Evolutionary conservation across 208 protist genomes (phyloP).

Genomic region (Trypanosoma caninum): DNA sequence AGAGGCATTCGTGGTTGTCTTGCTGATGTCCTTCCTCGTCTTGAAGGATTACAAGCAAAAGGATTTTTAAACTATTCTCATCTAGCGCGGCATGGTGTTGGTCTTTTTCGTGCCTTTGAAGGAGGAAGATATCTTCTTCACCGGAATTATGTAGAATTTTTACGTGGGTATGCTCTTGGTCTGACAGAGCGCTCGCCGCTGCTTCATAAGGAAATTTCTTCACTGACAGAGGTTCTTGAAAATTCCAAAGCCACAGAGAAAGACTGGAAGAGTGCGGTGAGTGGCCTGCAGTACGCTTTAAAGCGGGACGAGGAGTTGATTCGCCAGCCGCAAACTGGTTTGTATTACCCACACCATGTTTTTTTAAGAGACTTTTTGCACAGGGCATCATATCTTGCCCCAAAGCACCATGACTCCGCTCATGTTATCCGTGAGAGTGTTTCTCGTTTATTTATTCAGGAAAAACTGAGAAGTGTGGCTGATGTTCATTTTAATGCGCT

Average conservation of each 20-base stretch:
- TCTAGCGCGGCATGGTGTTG: constrained; percentile 65
- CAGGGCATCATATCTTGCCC: constrained; percentile 38
- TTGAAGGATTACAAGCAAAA: constrained; percentile 33
- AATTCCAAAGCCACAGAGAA: constrained; percentile 24
- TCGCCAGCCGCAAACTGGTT: constrained; percentile 40
- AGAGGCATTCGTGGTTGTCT: constrained; percentile 60
- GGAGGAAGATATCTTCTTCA: constrained; percentile 57
- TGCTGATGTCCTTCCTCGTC: constrained; percentile 56
- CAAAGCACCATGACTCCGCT: constrained; percentile 44
- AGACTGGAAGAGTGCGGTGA: constrained; percentile 42
- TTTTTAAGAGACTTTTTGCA: constrained; percentile 73
- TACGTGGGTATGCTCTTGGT: constrained; percentile 42
- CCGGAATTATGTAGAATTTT: constrained; percentile 57
- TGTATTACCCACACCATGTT: constrained; percentile 73
- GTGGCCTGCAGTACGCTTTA: constrained; percentile 39
- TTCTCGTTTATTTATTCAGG: constrained; percentile 48
- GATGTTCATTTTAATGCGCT: constrained; percentile 84
- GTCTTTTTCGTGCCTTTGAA: constrained; percentile 51
- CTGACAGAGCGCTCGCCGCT: constrained; percentile 63
- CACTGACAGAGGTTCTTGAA: constrained; percentile 47
- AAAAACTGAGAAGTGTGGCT: constrained; percentile 62
- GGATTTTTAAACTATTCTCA: constrained; percentile 82
- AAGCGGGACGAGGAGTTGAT: constrained; percentile 41
- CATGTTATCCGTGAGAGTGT: constrained; percentile 69
- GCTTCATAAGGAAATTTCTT: constrained; percentile 50